A percentile compares a stretch with the other conserved stretches of the same genome.
Conservation (phyloP, 106 monocot genomes). For the Gastrodia elata region DNA sequence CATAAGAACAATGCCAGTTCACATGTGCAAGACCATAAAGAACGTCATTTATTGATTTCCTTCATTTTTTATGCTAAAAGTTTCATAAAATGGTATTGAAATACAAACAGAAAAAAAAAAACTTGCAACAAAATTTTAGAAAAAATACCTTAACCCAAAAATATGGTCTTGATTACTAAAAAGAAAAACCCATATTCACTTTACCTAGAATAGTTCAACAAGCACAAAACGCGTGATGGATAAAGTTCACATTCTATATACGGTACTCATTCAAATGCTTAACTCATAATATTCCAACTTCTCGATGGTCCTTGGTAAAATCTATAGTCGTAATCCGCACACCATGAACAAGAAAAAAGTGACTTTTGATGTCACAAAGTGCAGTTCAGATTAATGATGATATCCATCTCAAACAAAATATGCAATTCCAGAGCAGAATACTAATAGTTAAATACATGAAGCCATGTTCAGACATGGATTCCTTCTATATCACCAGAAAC, state of each 20-base stretch:
- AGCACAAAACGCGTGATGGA: constrained; percentile 54
- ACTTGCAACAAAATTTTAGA: no score
- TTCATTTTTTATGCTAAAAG: neutral
- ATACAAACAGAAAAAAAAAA: neutral
- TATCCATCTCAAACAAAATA: neutral
- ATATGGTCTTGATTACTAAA: neutral
- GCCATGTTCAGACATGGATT: neutral
- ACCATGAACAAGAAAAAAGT: no score
- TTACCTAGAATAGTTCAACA: constrained; percentile 83
- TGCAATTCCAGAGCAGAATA: neutral
- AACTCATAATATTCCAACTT: no score
- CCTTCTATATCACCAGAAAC: neutral
- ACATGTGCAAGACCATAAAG: neutral
- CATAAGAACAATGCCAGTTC: neutral
- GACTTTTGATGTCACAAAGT: neutral
- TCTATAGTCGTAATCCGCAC: no score
- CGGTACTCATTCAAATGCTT: no score
- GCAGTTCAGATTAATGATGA: neutral
- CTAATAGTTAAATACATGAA: neutral
- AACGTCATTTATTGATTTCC: neutral
- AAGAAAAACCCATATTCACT: constrained; percentile 9
- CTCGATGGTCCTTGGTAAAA: no score
- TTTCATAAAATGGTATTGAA: neutral
- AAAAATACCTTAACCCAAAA: no score
- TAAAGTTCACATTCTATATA: no score